Base-by-base conservation (phyloP, 306 rosid species). In the Cucumis hystrix region DNA sequence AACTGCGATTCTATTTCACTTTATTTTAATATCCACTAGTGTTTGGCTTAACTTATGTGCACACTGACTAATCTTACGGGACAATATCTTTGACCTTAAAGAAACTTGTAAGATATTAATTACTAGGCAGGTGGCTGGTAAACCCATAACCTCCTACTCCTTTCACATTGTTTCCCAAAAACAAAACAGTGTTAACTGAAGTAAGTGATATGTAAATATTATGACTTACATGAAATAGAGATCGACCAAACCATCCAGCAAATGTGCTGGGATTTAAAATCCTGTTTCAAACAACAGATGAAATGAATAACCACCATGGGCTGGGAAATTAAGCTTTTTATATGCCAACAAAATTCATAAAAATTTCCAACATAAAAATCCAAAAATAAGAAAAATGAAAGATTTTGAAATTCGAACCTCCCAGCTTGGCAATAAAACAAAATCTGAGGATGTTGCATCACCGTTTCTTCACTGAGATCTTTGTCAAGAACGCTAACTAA, bases 391-490 rank as follows among this genome's bases (percentile, higher is more conserved):
- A 80, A 71, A 40, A 28, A 78, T 6, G 8, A 84, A 78, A 63
- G 75, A 81, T 65, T 78, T 51, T 62, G 47, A 74, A 80, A 54
- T 70, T 16, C 86, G 4, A 82, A 96, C 99, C 99, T 96, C 82
- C 99, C 99, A 1, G 97, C 98, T 87, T 96, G 99, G 85, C 99
- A 92, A 82, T 96, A 96, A 89, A 96, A 96, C 82, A 96, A 82
- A 88, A 96, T 96, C 81, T 96, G 99, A 63, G 99, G 99, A 88
- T 96, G 98, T 86, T 91, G 98, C 96, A 96, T 90, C 76, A 96
- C 91, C 51, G 99, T 92, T 88, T 96, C 92, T 85, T 96, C 99
- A 73, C 84, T 76, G 78, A 96, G 98, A 91, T 96, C 99, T 87
- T 96, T 92, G 88, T 96, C 99, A 82, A 96, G 97, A 77, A 87